These are phyloP conservation scores for Telopea speciosissima DNA, from an alignment of 177 flowering plant genomes.

Conservation along the genomic window DNA sequence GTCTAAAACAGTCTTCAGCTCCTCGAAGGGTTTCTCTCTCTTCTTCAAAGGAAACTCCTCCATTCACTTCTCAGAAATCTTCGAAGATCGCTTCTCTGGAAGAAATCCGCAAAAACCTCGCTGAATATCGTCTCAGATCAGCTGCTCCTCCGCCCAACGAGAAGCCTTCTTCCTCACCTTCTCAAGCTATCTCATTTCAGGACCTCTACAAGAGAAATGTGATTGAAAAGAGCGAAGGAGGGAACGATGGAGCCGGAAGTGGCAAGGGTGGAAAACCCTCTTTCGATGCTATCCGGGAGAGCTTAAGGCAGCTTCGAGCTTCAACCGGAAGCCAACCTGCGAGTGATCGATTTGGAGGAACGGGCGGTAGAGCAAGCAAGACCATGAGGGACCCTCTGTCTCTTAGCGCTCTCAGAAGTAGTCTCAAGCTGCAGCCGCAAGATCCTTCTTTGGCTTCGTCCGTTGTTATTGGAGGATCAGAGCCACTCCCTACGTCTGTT, in stretches of 20 bases:
- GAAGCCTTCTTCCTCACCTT: constrained; percentile 11
- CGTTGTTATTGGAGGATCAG: constrained; percentile 19
- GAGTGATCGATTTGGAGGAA: background rate
- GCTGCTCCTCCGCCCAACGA: constrained; percentile 20
- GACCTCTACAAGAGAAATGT: constrained; percentile 40
- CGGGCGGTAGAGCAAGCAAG: background rate
- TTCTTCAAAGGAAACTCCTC: background rate
- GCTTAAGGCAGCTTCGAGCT: constrained; percentile 23
- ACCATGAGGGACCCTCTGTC: constrained; percentile 10
- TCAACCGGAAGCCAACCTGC: background rate
- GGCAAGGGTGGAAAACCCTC: background rate
- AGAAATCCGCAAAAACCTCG: constrained; percentile 42
- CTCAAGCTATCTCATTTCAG: constrained; percentile 32
- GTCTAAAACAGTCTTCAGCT: constrained; percentile 29
- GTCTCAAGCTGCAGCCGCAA: constrained; percentile 19
- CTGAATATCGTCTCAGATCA: constrained; percentile 37
- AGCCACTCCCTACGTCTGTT: constrained; percentile 19
- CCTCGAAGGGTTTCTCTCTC: constrained; percentile 2
- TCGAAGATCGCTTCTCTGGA: constrained; percentile 25
- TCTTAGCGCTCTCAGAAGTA: constrained; percentile 13
- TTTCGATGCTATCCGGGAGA: constrained; percentile 33
- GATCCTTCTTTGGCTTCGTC: background rate
- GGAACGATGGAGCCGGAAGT: background rate
- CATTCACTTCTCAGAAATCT: constrained; percentile 11
- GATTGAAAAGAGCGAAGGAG: constrained; percentile 8